phyloP scores from a whole-genome alignment of 345 rosid species.

The Lenwebbia sp. region DNA sequence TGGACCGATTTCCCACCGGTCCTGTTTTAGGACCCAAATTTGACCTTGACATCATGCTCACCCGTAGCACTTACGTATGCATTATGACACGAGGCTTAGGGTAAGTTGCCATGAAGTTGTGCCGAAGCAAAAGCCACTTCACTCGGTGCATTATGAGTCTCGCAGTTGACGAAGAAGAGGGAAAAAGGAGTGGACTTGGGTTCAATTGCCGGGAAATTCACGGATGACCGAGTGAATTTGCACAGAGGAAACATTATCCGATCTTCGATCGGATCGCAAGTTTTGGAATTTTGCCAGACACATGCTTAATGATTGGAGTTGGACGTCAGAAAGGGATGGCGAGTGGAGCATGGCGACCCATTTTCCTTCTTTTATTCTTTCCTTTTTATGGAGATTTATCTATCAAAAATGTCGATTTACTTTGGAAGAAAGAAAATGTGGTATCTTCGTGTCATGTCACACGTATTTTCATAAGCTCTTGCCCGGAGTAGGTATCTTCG shows the following conservation, averaged over 20 bases:
- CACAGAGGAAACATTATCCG: neutral
- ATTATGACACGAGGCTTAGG: too few species aligned
- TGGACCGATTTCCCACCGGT: too few species aligned
- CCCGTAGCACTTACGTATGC: too few species aligned
- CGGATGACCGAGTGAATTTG: neutral
- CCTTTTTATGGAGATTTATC: neutral
- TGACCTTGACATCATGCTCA: too few species aligned
- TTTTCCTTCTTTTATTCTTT: neutral
- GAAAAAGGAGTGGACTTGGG: neutral
- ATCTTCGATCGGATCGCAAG: neutral
- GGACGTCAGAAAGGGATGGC: neutral
- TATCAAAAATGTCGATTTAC: neutral
- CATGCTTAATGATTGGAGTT: neutral
- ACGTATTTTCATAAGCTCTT: neutral
- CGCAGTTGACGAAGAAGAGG: neutral
- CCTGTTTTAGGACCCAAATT: too few species aligned
- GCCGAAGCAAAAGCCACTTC: neutral
- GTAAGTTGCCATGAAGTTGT: neutral
- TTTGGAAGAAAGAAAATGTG: neutral
- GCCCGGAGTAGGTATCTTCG: too few species aligned
- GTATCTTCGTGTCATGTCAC: neutral
- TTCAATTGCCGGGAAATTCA: neutral
- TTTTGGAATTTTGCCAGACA: neutral
- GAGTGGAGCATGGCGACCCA: neutral
- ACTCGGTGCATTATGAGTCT: neutral